Base-by-base conservation (phyloP, 2,329 filamentous ascomycete species). In the Pleurostoma richardsiae region DNA sequence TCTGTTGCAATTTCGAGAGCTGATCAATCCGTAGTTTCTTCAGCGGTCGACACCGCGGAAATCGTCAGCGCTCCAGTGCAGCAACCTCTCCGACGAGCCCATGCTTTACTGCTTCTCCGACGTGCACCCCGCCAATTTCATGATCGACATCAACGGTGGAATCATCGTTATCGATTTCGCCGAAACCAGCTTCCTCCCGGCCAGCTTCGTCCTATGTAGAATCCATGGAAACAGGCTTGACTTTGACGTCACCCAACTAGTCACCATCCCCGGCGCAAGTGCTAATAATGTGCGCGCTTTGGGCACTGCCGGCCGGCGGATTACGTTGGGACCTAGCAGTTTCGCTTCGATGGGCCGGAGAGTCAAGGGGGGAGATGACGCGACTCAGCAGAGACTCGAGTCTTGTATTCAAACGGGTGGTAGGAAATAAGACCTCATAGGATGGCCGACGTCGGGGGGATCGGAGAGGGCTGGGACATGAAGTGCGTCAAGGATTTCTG, bases 171-270 rank as follows among this genome's bases (percentile, higher is more conserved):
- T 42, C 43, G 43, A 39, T 29, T 45, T 49, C 45, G n/a, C 45
- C 27, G n/a, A 42, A 36, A 30, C 28, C n/a, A 41, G 41, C 31
- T 19, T 26, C 45, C 45, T 30, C 52, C 51, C 29, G 53, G 54
- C 42, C 53, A 51, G n/a, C 42, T 48, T 45, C 51, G 54, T 28
- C 58, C 54, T 29, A 55, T 42, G n/a, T 27, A 10, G 3, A 44
- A 5, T 48, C 38, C 26, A 38, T 5, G 31, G 39, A 5, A 39
- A 45, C 43, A 40, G 31, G 43, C 31, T 45, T 39, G 43, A 33
- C 11, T 40, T 45, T n/a, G 36, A 45, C 36, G 41, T 29, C 29
- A 8, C 8, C 33, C 8, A 8, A n/a, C 33, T 8, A 36, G 33
- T 36, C 8, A 8, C 8, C 8, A n/a, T 36, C n/a, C 33, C 33